These are phyloP conservation scores for Barnettozyma pratensis DNA, from an alignment of 805 yeast genomes.

Conservation along the genomic window DNA sequence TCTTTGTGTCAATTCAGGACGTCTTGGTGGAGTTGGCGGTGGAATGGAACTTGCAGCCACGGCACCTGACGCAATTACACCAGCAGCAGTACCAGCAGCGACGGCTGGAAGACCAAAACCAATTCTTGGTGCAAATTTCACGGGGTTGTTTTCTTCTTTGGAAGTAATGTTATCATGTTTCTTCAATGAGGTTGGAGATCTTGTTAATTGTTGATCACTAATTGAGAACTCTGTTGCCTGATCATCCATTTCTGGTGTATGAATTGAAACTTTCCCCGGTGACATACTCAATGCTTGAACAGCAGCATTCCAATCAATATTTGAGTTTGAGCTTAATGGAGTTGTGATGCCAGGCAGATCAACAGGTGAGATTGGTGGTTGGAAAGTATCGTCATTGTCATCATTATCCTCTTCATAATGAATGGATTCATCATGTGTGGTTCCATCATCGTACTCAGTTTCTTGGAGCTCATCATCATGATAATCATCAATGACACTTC, in stretches of 20 bases:
- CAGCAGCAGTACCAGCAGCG: not conserved
- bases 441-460: not conserved
- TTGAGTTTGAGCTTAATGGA: conserved; percentile 8
- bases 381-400: not conserved
- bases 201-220: not conserved
- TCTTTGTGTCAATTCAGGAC: not conserved
- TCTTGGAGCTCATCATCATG: not conserved
- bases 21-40: conserved; percentile 2
- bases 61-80: too few relatives aligned
- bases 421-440: not conserved
- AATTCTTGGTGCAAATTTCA: not conserved
- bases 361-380: not conserved
- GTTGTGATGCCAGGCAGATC: not conserved
- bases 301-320: conserved; percentile 23
- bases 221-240: not conserved
- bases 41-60: not conserved
- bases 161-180: not conserved
- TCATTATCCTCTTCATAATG: not conserved
- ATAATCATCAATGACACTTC: not conserved
- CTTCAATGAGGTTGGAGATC: not conserved
- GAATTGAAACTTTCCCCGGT: conserved; percentile 2
- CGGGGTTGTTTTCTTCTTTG: not conserved
- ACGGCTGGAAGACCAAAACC: not conserved
- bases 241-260: conserved; percentile 3
- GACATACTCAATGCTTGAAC: conserved; percentile 13